A percentile compares a stretch with the other conserved stretches of the same genome.
Conservation (phyloP, 2,329 filamentous ascomycete genomes). For the Cercospora zeina region DNA sequence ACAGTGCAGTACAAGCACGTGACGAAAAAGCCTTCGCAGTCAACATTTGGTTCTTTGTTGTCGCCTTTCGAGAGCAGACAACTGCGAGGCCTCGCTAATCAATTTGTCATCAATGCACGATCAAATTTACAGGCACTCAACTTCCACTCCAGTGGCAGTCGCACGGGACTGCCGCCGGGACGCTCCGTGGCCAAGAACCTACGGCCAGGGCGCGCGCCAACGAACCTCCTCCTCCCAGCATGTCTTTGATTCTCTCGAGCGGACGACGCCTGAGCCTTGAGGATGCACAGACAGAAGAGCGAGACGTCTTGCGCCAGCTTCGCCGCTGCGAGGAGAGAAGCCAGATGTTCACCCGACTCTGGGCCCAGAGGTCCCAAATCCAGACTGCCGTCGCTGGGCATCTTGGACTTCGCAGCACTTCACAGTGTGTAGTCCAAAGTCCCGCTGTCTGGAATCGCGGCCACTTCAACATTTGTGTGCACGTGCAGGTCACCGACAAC, state of each 20-base stretch:
- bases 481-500: conserved; percentile 7
- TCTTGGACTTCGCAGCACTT: background rate
- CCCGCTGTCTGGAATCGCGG: conserved; percentile 6
- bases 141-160: no score
- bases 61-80: no score
- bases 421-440: background rate
- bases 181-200: no score
- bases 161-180: no score
- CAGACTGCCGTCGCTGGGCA: background rate
- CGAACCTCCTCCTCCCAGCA: background rate
- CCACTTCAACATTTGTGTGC: conserved; percentile 14
- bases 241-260: conserved; percentile 4
- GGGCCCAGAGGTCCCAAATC: background rate
- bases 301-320: background rate
- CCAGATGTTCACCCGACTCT: conserved; percentile 1
- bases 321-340: background rate
- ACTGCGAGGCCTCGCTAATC: no score
- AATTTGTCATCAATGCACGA: no score
- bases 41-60: background rate
- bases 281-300: conserved; percentile 1
- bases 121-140: no score
- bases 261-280: background rate
- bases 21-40: background rate
- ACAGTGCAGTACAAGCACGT: background rate
- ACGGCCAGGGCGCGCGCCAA: no score